Evolutionary conservation across 306 rosid genomes (phyloP).

Genomic region (Hippophae tibetana): DNA sequence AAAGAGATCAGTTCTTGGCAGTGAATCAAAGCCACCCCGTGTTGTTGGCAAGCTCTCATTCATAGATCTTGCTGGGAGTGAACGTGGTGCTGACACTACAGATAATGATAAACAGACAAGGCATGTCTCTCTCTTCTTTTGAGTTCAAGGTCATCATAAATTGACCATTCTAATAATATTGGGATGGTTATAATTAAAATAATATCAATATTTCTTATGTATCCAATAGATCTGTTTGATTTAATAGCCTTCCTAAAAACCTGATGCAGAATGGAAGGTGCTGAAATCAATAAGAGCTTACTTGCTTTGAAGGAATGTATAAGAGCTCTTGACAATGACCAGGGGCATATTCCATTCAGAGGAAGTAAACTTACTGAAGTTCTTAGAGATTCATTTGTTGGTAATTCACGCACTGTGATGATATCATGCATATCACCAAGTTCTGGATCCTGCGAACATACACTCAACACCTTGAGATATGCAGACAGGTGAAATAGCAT

Average conservation of each 20-base stretch:
- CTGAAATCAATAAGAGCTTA: constrained; percentile 98
- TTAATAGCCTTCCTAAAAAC: constrained; percentile 13
- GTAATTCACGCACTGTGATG: constrained; percentile 97
- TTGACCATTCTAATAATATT: too few relatives aligned
- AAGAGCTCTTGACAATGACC: constrained; percentile 98
- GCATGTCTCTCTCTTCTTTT: constrained; percentile 21
- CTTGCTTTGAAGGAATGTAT: constrained; percentile 97
- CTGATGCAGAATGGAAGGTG: constrained; percentile 97
- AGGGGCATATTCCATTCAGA: constrained; percentile 97
- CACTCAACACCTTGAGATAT: constrained; percentile 90
- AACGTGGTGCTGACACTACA: constrained; percentile 99
- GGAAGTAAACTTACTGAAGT: constrained; percentile 98
- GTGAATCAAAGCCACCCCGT: constrained; percentile 87
- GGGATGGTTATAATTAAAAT: too few relatives aligned
- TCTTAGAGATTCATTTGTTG: constrained; percentile 95
- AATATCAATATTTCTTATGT: too few relatives aligned
- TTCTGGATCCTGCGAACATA: constrained; percentile 95
- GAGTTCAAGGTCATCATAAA: too few relatives aligned
- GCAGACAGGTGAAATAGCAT: constrained; percentile 74
- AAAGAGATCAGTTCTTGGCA: constrained; percentile 73
- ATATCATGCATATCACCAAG: constrained; percentile 98
- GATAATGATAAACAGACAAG: constrained; percentile 96
- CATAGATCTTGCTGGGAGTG: constrained; percentile 99
- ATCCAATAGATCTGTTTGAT: too few relatives aligned
- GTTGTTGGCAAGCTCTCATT: constrained; percentile 90